These are phyloP conservation scores for Leccinum solheimii DNA, from an alignment of 1,284 basidiomycete genomes.

Conservation along the genomic window DNA sequence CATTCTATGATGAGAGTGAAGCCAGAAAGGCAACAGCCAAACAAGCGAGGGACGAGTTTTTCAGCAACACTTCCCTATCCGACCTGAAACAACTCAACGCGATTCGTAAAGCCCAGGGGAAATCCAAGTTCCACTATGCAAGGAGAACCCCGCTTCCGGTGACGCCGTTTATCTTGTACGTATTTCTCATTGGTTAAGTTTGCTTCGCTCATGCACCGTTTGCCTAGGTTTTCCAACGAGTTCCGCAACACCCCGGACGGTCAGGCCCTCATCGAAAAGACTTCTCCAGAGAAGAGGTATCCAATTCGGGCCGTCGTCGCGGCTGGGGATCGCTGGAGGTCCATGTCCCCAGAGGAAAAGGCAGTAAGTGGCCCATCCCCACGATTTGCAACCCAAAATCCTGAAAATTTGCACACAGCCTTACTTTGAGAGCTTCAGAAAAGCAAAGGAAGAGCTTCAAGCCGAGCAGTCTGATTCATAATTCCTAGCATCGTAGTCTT, in stretches of 20 bases:
- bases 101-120: constrained; percentile 27
- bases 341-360: constrained; percentile 32
- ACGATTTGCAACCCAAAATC: background rate
- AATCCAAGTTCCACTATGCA: constrained; percentile 14
- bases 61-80: constrained; percentile 13
- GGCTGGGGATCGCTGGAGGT: constrained; percentile 30
- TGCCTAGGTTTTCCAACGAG: constrained; percentile 24
- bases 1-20: constrained; percentile 31
- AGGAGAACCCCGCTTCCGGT: background rate
- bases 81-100: constrained; percentile 28
- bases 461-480: constrained; percentile 6
- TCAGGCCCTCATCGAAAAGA: constrained; percentile 15
- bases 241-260: constrained; percentile 28
- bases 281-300: constrained; percentile 1
- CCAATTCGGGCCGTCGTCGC: constrained; percentile 4
- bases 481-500: constrained; percentile 38
- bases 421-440: constrained; percentile 21
- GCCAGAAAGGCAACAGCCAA: constrained; percentile 16
- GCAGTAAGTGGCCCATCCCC: constrained; percentile 15
- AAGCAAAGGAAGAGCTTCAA: constrained; percentile 20
- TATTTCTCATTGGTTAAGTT: background rate
- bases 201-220: background rate
- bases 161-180: constrained; percentile 26
- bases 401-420: constrained; percentile 20
- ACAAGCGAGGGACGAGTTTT: constrained; percentile 26